Conservation (phyloP, 1,139 yeast species). For the Hemisphaericaspora xylanilytica region DNA sequence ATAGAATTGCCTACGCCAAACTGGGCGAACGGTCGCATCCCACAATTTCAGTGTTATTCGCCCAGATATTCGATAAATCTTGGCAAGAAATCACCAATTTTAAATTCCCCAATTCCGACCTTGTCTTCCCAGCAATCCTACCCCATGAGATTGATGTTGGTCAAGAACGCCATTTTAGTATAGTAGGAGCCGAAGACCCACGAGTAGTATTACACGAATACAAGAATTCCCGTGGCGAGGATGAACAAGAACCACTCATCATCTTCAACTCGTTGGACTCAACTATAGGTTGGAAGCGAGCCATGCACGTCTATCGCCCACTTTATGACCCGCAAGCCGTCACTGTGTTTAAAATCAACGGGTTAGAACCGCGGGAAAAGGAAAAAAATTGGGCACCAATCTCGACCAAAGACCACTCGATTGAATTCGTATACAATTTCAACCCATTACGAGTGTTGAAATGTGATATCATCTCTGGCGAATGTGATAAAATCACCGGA, state of each 20-base stretch:
- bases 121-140: conserved; percentile 24
- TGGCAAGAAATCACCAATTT: conserved; percentile 27
- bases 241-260: conserved; percentile 42
- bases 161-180: conserved; percentile 14
- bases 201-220: conserved; percentile 34
- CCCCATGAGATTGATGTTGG: conserved; percentile 26
- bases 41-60: conserved; percentile 23
- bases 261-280: conserved; percentile 39
- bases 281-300: conserved; percentile 22
- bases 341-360: conserved; percentile 25
- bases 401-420: conserved; percentile 11
- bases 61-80: conserved; percentile 26
- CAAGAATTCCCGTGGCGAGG: conserved; percentile 22
- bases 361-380: conserved; percentile 13
- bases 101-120: conserved; percentile 20
- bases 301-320: conserved; percentile 32
- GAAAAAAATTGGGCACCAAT: conserved; percentile 50
- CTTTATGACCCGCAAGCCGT: conserved; percentile 22
- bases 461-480: conserved; percentile 17
- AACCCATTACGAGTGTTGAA: conserved; percentile 19
- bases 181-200: conserved; percentile 47
- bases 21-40: conserved; percentile 22
- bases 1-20: conserved; percentile 27
- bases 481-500: conserved; percentile 16
- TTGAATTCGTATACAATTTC: conserved; percentile 20